Evolutionary conservation across 257 asterid genomes (phyloP).

Genomic region (Salvia rosmarinus): DNA sequence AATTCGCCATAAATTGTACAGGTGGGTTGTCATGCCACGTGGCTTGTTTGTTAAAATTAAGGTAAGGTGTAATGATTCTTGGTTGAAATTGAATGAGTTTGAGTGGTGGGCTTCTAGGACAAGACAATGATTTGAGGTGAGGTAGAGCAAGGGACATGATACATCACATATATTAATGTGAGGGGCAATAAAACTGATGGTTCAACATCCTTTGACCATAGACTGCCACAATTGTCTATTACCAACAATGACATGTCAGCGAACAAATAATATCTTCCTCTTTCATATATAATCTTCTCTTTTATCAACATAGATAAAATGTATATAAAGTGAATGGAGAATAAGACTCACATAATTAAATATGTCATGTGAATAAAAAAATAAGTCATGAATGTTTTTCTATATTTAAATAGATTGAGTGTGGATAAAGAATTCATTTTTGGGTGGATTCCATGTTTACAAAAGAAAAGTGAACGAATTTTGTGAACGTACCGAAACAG

Average conservation of each 20-base stretch:
- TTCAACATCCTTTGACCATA: slow-evolving; percentile 49
- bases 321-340: no score
- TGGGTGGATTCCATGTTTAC: no score
- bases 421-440: no score
- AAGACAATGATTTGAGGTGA: slow-evolving; percentile 17
- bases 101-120: slow-evolving; percentile 21
- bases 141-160: slow-evolving; percentile 5
- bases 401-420: no score
- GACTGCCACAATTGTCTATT: slow-evolving; percentile 26
- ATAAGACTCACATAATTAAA: no score
- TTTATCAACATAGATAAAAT: no score
- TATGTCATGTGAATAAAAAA: no score
- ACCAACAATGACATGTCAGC: slow-evolving; percentile 30
- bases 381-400: no score
- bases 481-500: no score
- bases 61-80: slow-evolving; percentile 9
- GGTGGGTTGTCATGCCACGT: slow-evolving; percentile 13
- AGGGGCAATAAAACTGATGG: slow-evolving; percentile 35
- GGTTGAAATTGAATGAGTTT: slow-evolving; percentile 23
- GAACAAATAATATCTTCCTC: neutral
- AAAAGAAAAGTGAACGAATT: no score
- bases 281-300: neutral
- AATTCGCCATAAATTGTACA: neutral
- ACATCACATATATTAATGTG: slow-evolving; percentile 20
- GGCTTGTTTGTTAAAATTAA: slow-evolving; percentile 18